Evolutionary conservation across 2,329 filamentous ascomycete genomes (phyloP).

Genomic region (Annulohypoxylon truncatum): DNA sequence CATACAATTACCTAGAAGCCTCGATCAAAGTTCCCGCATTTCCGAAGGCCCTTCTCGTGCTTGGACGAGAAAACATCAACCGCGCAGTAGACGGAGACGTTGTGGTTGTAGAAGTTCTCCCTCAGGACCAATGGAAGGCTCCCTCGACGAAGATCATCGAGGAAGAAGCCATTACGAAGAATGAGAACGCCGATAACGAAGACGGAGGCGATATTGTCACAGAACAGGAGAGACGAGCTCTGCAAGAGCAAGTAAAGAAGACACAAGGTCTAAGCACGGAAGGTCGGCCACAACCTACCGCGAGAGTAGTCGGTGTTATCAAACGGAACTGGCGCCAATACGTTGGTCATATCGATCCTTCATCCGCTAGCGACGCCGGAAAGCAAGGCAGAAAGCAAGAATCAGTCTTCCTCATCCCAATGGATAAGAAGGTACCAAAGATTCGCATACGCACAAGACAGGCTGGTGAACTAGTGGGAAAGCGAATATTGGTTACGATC

Average conservation of each 20-base stretch:
- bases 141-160: conserved; percentile 96
- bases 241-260: conserved; percentile 92
- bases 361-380: conserved; percentile 78
- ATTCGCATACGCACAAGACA: conserved; percentile 93
- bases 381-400: conserved; percentile 87
- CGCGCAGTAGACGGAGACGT: conserved; percentile 90
- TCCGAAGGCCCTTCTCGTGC: conserved; percentile 85
- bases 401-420: conserved; percentile 93
- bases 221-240: conserved; percentile 83
- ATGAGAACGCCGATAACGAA: conserved; percentile 92
- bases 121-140: conserved; percentile 96
- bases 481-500: conserved; percentile 91
- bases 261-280: conserved; percentile 82
- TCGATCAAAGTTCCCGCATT: conserved; percentile 92
- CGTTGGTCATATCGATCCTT: conserved; percentile 92
- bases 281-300: conserved; percentile 86
- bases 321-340: conserved; percentile 99
- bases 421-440: conserved; percentile 98
- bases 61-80: conserved; percentile 97
- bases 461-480: conserved; percentile 86
- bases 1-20: conserved; percentile 97
- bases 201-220: conserved; percentile 82
- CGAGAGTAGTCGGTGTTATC: conserved; percentile 88
- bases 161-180: conserved; percentile 89
- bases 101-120: conserved; percentile 91